A percentile compares a stretch with the other conserved stretches of the same genome.
phyloP scores from a whole-genome alignment of 2,329 filamentous ascomycete genomes.

The Leptographium radiaticola region DNA sequence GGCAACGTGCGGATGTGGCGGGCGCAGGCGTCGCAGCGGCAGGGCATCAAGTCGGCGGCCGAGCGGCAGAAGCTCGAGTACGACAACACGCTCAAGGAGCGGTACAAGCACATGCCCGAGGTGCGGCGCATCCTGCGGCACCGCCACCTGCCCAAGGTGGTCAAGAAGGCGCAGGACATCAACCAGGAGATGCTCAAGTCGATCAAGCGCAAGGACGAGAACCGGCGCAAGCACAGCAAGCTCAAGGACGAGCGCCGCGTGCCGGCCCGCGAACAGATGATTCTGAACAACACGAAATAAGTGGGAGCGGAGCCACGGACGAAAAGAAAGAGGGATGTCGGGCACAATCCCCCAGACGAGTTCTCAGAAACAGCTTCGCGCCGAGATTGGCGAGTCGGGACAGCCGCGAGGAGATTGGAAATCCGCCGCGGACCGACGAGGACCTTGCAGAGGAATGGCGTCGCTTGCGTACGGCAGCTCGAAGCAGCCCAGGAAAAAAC shows the following conservation, averaged over 20 bases:
- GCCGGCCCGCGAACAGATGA: constrained; percentile 70
- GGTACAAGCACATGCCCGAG: constrained; percentile 94
- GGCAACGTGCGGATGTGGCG: constrained; percentile 83
- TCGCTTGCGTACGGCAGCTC: no score
- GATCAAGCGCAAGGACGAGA: constrained; percentile 86
- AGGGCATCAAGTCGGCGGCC: constrained; percentile 72
- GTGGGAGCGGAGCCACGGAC: background rate
- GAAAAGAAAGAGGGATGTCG: background rate
- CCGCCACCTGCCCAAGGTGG: constrained; percentile 77
- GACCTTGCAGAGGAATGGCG: no score
- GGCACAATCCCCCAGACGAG: background rate
- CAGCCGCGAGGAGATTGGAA: no score
- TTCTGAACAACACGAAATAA: constrained; percentile 53
- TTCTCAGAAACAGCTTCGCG: no score
- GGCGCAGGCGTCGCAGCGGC: constrained; percentile 67
- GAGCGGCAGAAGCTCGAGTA: constrained; percentile 87
- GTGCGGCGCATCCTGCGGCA: constrained; percentile 82
- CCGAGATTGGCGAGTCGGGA: no score
- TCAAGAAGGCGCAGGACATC: constrained; percentile 94
- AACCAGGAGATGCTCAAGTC: constrained; percentile 79
- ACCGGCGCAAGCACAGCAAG: constrained; percentile 81
- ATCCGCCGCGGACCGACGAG: no score
- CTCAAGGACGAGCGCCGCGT: constrained; percentile 55
- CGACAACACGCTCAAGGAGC: constrained; percentile 67
- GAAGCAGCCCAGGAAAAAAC: background rate